Conservation (phyloP, 768 basidiomycete species). For the Asterophora parasitica region DNA sequence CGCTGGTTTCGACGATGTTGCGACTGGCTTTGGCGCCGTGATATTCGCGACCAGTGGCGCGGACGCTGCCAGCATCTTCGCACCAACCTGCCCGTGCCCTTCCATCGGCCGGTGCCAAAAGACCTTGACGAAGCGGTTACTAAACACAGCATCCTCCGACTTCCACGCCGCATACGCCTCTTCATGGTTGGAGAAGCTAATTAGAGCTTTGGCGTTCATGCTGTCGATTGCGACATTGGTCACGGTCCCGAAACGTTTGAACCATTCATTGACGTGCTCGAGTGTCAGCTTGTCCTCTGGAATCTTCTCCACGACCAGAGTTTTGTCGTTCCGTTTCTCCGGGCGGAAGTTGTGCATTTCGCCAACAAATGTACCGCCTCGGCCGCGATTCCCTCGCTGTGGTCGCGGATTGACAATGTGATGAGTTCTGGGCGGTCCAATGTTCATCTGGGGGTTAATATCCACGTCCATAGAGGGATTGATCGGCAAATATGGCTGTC, state of each 20-base stretch:
- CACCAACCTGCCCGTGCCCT: conserved; percentile 79
- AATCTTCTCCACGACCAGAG: conserved; percentile 92
- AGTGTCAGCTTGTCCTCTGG: conserved; percentile 78
- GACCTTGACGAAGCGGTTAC: conserved; percentile 90
- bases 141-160: conserved; percentile 91
- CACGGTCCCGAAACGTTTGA: conserved; percentile 88
- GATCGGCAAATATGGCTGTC: conserved; percentile 21
- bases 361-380: conserved; percentile 57
- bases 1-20: conserved; percentile 18
- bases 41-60: conserved; percentile 72
- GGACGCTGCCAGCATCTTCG: conserved; percentile 76
- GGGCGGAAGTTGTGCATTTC: conserved; percentile 65
- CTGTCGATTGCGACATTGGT: conserved; percentile 88
- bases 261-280: conserved; percentile 79
- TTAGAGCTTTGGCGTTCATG: conserved; percentile 71
- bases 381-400: conserved; percentile 31
- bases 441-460: conserved; percentile 26
- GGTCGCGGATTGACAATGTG: conserved; percentile 27
- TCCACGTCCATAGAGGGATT: conserved; percentile 29
- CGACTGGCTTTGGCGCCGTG: conserved; percentile 28
- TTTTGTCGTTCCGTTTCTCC: conserved; percentile 67
- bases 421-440: conserved; percentile 25
- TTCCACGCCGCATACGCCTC: conserved; percentile 91
- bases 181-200: conserved; percentile 79
- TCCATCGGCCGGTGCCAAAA: conserved; percentile 95